Evolutionary conservation across 306 rosid species (phyloP).

Genomic region (Castanopsis chinensis): DNA sequence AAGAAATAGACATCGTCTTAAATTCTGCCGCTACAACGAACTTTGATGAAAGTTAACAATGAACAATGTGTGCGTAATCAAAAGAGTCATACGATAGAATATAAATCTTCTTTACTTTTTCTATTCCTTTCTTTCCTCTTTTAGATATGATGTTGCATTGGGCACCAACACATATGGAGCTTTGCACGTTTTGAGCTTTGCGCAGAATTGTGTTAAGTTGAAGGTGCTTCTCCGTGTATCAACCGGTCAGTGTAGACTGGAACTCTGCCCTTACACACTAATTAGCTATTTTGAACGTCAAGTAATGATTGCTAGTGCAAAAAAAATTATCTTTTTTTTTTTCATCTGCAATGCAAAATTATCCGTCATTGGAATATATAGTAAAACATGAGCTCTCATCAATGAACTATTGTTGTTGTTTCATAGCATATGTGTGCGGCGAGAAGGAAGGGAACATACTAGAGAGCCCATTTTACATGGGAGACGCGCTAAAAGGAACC

Average conservation of each 20-base stretch:
- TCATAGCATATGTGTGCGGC: slow-evolving; percentile 37
- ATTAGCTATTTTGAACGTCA: too few relatives aligned
- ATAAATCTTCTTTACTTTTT: too few relatives aligned
- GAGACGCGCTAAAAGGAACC: background rate
- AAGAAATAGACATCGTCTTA: slow-evolving; percentile 28
- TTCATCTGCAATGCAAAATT: background rate
- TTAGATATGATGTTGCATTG: too few relatives aligned
- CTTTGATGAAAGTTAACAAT: slow-evolving; percentile 39
- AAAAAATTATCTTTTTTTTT: too few relatives aligned
- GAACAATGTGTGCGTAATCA: background rate
- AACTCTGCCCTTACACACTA: too few relatives aligned
- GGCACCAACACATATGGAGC: too few relatives aligned
- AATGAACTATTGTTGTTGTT: background rate
- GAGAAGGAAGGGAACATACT: slow-evolving; percentile 3
- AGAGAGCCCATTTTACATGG: slow-evolving; percentile 28
- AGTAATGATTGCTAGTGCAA: background rate
- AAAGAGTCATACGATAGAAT: background rate
- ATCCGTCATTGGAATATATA: too few relatives aligned
- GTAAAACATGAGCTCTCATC: background rate
- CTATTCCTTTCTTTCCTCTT: too few relatives aligned
- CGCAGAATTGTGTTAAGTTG: too few relatives aligned
- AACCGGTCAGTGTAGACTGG: too few relatives aligned
- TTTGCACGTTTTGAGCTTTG: too few relatives aligned
- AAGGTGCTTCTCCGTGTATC: too few relatives aligned
- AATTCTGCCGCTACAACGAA: slow-evolving; percentile 40